Base-by-base conservation (phyloP, 805 yeast genomes). In the Cyberlindnera petersonii region DNA sequence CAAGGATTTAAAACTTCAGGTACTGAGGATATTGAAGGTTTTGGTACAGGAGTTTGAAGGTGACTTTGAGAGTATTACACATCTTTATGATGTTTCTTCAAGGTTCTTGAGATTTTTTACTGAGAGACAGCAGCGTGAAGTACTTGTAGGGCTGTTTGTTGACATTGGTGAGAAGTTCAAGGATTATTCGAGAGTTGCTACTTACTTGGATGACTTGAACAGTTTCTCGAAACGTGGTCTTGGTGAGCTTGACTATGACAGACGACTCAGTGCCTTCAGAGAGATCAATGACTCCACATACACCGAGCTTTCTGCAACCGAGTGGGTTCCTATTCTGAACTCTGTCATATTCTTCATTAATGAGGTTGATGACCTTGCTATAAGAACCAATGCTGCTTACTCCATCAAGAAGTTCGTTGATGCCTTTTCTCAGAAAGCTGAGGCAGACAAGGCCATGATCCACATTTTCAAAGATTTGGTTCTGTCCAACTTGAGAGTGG, bases 241-340 rank as follows among this genome's bases (percentile, higher is more conserved):
- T 40, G 79, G 77, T 23, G 88, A 83, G 47, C 79, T 83, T 30
- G 95, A 93, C 61, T 91, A 81, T 58, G 91, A 79, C 42, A 73
- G 74, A 38, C 71, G 95, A 44, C 64, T 91, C 32, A 65, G 69
- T 4, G 86, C 91, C 0, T 91, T 76, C 58, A 75, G 77, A 38
- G 55, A 53, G 14, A 68, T 91, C 36, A 84, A 78, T 50, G 93
- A 86, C 43, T 59, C 57, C 1, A 48, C 63, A 4, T 85, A 71
- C 53, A 9, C 36, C 6, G 43, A 54, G 0, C 61, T 84, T 3
- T 55, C 74, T 0, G 65, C 74, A 1, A 30, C 60, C 3, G 86
- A 86, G 50, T 93, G 98, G 98, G 48, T 75, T 9, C 96, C 96
- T 3, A 52, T 93, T 4, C 40, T 93, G 16, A 74, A 82, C 56